Evolutionary conservation across 176 grass and related monocot genomes (phyloP), one percentile per base, ranked within the genome.

Genomic region (Eremochloa ophiuroides): DNA sequence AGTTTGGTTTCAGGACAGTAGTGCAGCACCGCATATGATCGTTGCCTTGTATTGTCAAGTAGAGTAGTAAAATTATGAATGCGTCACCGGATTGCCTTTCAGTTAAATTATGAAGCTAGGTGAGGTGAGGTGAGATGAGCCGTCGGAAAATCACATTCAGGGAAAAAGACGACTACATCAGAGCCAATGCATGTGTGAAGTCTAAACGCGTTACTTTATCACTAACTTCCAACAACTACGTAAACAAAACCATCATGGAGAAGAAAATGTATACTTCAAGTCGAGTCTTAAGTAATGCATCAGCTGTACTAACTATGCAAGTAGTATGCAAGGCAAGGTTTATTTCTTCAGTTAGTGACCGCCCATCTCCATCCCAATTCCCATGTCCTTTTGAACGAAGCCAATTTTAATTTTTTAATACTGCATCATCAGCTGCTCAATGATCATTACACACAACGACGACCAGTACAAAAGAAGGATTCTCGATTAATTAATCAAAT

Each of bases 41-140:
- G 18, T 8, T 51, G 18, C 18, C 50, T n/a, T 53, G 18, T n/a
- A 53, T 3, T 51, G 48, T 17, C 47, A 16, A 15, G n/a, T 47
- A 5, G 10, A 23, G 51, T n/a, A 34, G 51, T 28, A 48, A 50
- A 29, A 22, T 60, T 6, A 42, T 14, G 6, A 35, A 46, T 27
- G 12, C 15, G 22, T 4, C 33, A 17, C 13, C 34, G 33, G 22
- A 34, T 33, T 85, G 37, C 29, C 75, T 78, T 62, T 75, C 51
- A 23, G 51, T 23, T 55, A 55, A 55, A 55, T 6, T 71, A 3
- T 78, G 58, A 37, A 66, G 35, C 18, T 69, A 8, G 10, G n/a
- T n/a, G n/a, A n/a, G 2, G 23, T 71, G 23, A 75, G 61, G 70
- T 81, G 71, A 76, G 78, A 69, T 3, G 78, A n/a, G 29, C 62